Evolutionary conservation across 73 alveolate species (phyloP), one percentile per base, ranked within the genome.

Genomic region (Blepharisma japonicum): DNA sequence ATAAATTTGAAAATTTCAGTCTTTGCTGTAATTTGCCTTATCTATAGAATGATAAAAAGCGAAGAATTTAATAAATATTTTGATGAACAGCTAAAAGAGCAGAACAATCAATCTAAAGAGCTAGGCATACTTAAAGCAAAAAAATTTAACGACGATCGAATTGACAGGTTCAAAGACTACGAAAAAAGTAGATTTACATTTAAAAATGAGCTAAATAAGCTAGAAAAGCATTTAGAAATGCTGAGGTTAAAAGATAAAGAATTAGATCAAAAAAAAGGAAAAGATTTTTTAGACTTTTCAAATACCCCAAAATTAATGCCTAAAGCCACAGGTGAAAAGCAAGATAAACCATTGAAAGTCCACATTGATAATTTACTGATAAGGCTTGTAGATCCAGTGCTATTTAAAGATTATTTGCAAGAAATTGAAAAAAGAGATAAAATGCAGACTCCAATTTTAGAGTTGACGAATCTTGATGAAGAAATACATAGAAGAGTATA

Each of bases 131-230:
- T 14, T 18, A 25, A 14, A 25, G 14, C 49, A 18, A 39, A 61
- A 61, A 61, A 61, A 18, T 61, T 61, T 61, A 61, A 61, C 5
- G 74, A 61, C 23, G 74, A 61, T 18, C 0, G 74, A 48, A 61
- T 61, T 25, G 23, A 39, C 5, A 61, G 23, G 49, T 18, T 14
- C 23, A 61, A 20, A 39, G 14, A 14, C 5, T 61, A 61, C 5
- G 47, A 39, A 25, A 39, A 4, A 61, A 61, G 74, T 5, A 61
- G 23, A 5, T n/a, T 11, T 14, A n/a, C 47, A 25, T 61, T 61
- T 61, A n/a, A 18, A 18, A 14, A 39, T 18, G 50, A 61, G 46
- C 47, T 61, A 2, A 25, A 25, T 3, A 5, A 61, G 46, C 47
- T 61, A 14, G 74, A 61, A 61, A 39, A 61, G 5, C 14, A 20